These are phyloP conservation scores for Citrus maxima DNA, from an alignment of 345 rosid species.

Conservation along the genomic window DNA sequence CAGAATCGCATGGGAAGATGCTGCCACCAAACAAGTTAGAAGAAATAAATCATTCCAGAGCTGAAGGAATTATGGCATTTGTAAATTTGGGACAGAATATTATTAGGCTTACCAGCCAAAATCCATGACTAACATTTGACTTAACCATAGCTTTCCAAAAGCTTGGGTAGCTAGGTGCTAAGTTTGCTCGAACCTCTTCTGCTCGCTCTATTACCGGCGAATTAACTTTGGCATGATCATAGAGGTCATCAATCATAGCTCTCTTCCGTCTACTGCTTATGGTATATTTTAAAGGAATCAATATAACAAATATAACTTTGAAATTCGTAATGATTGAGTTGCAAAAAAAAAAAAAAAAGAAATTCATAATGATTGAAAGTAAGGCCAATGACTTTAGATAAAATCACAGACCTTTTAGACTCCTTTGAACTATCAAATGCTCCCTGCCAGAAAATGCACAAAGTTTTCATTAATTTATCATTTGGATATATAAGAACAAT, in stretches of 20 bases:
- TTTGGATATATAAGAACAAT: neutral
- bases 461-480: neutral
- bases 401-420: slow-evolving; percentile 29
- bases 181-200: slow-evolving; percentile 31
- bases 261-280: slow-evolving; percentile 32
- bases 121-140: slow-evolving; percentile 41
- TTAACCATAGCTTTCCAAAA: slow-evolving; percentile 39
- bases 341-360: no score
- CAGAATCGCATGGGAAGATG: slow-evolving; percentile 51
- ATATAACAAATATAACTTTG: neutral
- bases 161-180: slow-evolving; percentile 35
- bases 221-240: slow-evolving; percentile 18
- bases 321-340: neutral
- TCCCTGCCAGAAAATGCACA: slow-evolving; percentile 26
- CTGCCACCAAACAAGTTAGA: slow-evolving; percentile 24
- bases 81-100: slow-evolving; percentile 12
- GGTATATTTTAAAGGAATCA: neutral
- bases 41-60: neutral
- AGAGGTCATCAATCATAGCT: slow-evolving; percentile 23
- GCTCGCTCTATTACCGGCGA: slow-evolving; percentile 37
- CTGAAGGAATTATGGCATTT: neutral
- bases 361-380: neutral
- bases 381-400: neutral
- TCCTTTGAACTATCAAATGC: slow-evolving; percentile 20
- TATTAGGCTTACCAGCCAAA: slow-evolving; percentile 40